Conservation (phyloP, 2,329 filamentous ascomycete genomes). For the Monosporascus sp. region DNA sequence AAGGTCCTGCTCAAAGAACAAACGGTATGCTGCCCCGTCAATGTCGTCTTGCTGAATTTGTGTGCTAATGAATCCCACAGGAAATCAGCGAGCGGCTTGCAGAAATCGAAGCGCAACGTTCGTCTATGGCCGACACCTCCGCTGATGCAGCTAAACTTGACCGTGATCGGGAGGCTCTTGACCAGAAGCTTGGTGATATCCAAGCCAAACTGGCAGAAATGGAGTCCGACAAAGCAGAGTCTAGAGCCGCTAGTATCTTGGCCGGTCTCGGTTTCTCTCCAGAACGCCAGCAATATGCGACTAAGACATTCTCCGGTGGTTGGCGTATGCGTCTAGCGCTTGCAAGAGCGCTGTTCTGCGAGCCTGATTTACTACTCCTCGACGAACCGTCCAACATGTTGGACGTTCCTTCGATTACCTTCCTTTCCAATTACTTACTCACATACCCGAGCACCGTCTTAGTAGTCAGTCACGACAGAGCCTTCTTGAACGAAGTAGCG, state of each 20-base stretch:
- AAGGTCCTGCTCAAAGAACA: slow-evolving; percentile 92
- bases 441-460: slow-evolving; percentile 89
- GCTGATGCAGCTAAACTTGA: slow-evolving; percentile 82
- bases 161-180: slow-evolving; percentile 80
- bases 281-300: slow-evolving; percentile 86
- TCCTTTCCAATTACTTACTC: slow-evolving; percentile 93
- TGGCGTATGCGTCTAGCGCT: slow-evolving; percentile 98
- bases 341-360: slow-evolving; percentile 93
- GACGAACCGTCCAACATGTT: slow-evolving; percentile 99
- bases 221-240: slow-evolving; percentile 98
- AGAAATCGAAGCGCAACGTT: slow-evolving; percentile 70
- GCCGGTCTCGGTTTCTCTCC: slow-evolving; percentile 94
- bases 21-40: slow-evolving; percentile 49
- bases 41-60: neutral
- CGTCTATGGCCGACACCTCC: slow-evolving; percentile 83
- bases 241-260: slow-evolving; percentile 89
- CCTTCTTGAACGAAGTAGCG: slow-evolving; percentile 98
- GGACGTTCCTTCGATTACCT: slow-evolving; percentile 99
- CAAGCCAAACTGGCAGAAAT: slow-evolving; percentile 92
- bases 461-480: slow-evolving; percentile 97
- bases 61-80: slow-evolving; percentile 33
- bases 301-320: slow-evolving; percentile 98
- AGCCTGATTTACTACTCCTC: slow-evolving; percentile 89
- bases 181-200: slow-evolving; percentile 85
- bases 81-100: slow-evolving; percentile 75